phyloP scores from a whole-genome alignment of 1,284 basidiomycete species.

The Chalciporus sp. region DNA sequence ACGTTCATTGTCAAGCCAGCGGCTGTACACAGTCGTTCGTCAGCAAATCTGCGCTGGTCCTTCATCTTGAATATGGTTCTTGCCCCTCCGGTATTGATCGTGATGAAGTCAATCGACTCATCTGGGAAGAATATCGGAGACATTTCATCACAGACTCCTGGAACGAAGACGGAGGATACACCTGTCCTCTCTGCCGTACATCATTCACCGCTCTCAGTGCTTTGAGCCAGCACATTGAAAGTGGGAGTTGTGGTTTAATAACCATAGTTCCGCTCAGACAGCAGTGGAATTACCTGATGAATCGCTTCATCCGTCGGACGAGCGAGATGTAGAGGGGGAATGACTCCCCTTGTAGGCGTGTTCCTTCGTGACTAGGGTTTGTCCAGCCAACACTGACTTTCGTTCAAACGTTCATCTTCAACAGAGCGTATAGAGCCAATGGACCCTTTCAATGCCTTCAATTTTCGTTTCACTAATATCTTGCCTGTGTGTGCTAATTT shows the following conservation, averaged over 20 bases:
- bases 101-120: slow-evolving; percentile 33
- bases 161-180: slow-evolving; percentile 46
- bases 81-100: slow-evolving; percentile 44
- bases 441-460: too few species aligned
- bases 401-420: not conserved
- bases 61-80: slow-evolving; percentile 49
- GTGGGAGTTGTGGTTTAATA: slow-evolving; percentile 50
- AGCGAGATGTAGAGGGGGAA: slow-evolving; percentile 16
- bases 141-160: slow-evolving; percentile 40
- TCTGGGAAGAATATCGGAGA: slow-evolving; percentile 35
- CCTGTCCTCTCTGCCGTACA: slow-evolving; percentile 45
- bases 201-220: slow-evolving; percentile 49
- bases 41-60: slow-evolving; percentile 45
- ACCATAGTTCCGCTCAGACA: slow-evolving; percentile 43
- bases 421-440: too few species aligned
- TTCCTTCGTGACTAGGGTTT: not conserved
- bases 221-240: slow-evolving; percentile 58
- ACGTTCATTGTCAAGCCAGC: slow-evolving; percentile 41
- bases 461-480: too few species aligned
- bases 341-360: slow-evolving; percentile 28
- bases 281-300: slow-evolving; percentile 37
- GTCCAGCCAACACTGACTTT: not conserved
- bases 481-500: too few species aligned
- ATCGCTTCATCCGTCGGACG: slow-evolving; percentile 15
- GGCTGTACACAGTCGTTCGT: slow-evolving; percentile 45